Evolutionary conservation across 108 stramenopile species (phyloP).

Genomic region (Seminavis robusta): DNA sequence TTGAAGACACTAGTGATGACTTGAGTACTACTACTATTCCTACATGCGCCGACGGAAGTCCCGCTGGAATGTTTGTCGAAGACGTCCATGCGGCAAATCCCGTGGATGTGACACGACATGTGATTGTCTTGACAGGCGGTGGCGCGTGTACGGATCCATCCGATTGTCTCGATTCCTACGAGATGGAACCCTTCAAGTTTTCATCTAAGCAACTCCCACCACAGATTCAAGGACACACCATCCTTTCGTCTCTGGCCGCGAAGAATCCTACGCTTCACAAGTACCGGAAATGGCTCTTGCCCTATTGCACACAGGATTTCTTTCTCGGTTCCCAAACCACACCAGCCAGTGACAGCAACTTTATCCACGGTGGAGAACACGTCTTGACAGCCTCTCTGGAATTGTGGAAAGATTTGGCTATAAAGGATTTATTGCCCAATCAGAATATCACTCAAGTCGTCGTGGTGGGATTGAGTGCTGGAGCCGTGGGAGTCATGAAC

Average conservation of each 20-base stretch:
- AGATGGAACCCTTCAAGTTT: not conserved
- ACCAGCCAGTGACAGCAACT: not conserved
- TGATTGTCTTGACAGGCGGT: not conserved
- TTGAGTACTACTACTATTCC: too few relatives aligned
- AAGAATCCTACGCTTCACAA: not conserved
- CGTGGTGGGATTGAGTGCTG: not conserved
- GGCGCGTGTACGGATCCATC: not conserved
- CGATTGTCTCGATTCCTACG: not conserved
- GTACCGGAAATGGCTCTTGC: not conserved
- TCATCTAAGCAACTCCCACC: not conserved
- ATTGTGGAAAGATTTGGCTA: too few relatives aligned
- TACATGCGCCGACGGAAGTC: too few relatives aligned
- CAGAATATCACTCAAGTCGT: not conserved
- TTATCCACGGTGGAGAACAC: not conserved
- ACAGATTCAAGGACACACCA: not conserved
- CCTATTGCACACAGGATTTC: not conserved
- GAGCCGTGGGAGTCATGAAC: not conserved
- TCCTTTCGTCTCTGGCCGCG: not conserved
- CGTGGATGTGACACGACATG: too few relatives aligned
- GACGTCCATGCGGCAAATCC: too few relatives aligned
- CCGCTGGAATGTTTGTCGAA: too few relatives aligned
- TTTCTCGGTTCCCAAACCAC: not conserved
- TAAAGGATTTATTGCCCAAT: not conserved
- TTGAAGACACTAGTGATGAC: too few relatives aligned
- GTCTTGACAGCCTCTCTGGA: too few relatives aligned